A percentile compares a stretch with the other conserved stretches of the same genome.
Conservation (phyloP, 805 yeast species). For the Aciculoconidium aculeatum region DNA sequence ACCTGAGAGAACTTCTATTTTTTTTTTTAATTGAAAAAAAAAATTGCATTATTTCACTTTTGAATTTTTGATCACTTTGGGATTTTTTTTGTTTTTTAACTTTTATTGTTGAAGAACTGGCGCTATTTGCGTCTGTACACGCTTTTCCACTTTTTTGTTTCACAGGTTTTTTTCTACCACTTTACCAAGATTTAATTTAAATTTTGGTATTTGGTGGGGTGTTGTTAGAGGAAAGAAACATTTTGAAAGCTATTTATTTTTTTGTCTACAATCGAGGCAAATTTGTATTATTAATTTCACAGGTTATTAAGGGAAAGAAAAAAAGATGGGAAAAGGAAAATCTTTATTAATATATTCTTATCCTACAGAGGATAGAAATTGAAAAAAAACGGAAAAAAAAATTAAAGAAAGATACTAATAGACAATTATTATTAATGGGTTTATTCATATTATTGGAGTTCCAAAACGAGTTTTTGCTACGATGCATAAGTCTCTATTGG, state of each 20-base stretch:
- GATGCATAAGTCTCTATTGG: no score
- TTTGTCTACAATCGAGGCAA: constrained; percentile 8
- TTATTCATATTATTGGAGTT: neutral
- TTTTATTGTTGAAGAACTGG: no score
- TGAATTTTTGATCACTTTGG: no score
- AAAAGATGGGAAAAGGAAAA: constrained; percentile 6
- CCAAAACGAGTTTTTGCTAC: constrained; percentile 2
- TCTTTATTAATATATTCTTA: constrained; percentile 4
- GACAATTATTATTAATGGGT: constrained; percentile 1
- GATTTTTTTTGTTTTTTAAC: no score
- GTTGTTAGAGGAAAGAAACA: no score
- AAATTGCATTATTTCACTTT: no score
- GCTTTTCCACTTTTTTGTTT: no score
- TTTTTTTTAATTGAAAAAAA: constrained; percentile 14
- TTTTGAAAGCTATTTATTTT: no score
- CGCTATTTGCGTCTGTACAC: no score
- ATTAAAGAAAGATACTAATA: constrained; percentile 5
- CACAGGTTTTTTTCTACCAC: no score
- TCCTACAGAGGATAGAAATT: neutral
- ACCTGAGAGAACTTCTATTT: constrained; percentile 21
- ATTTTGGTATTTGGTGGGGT: no score
- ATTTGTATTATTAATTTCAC: constrained; percentile 13
- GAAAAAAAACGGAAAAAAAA: constrained; percentile 6
- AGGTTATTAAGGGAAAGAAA: constrained; percentile 7
- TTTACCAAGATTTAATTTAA: no score